Evolutionary conservation across 1,139 yeast genomes (phyloP).

Genomic region (Hyphopichia fennica): DNA sequence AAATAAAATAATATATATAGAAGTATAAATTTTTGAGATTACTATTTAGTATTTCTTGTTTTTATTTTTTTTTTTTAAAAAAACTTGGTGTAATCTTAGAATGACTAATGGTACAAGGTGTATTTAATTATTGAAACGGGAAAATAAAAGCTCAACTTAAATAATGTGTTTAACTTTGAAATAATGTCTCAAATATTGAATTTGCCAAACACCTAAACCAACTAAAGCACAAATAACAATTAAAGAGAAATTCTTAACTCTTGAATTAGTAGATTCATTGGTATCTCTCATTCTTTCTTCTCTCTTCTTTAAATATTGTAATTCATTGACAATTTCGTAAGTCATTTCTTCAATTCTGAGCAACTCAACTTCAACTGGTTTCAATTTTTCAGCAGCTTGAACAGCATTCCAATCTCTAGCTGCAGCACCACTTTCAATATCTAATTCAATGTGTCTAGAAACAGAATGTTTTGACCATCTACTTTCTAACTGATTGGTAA

Average conservation of each 20-base stretch:
- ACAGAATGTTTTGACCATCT: conserved; percentile 33
- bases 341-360: conserved; percentile 82
- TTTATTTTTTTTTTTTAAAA: background rate
- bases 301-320: conserved; percentile 80
- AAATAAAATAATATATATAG: background rate
- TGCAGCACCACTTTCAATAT: conserved; percentile 92
- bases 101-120: conserved; percentile 1
- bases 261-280: conserved; percentile 86
- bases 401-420: conserved; percentile 98
- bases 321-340: conserved; percentile 72
- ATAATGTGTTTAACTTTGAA: conserved; percentile 94
- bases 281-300: conserved; percentile 95
- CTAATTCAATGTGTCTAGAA: conserved; percentile 75
- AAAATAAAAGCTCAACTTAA: conserved; percentile 25
- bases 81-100: background rate
- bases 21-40: background rate
- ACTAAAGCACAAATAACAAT: conserved; percentile 66
- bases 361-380: conserved; percentile 88
- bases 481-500: conserved; percentile 61
- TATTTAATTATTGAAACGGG: background rate
- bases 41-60: background rate
- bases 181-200: conserved; percentile 85
- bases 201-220: conserved; percentile 88
- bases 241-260: conserved; percentile 83
- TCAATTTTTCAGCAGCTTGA: conserved; percentile 89